Conservation (phyloP, 352 stramenopile species). For the Globisporangium takayamanum region DNA sequence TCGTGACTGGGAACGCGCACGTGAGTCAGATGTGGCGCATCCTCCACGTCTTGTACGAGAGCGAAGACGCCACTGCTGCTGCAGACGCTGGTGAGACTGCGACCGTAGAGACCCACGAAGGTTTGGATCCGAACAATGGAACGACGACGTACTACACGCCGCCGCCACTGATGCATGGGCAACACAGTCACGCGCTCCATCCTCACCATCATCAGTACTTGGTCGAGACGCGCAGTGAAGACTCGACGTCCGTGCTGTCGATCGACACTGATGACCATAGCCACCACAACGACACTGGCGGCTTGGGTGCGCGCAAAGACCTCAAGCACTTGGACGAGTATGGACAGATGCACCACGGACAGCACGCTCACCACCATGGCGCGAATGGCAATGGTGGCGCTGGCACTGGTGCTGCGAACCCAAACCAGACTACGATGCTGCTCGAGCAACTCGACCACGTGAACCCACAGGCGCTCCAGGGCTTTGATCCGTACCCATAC, state of each 20-base stretch:
- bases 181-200: neutral
- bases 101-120: neutral
- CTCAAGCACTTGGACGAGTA: constrained; percentile 13
- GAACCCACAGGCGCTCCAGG: constrained; percentile 84
- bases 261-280: constrained; percentile 18
- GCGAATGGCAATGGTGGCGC: neutral
- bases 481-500: constrained; percentile 81
- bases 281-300: constrained; percentile 12
- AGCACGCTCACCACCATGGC: neutral
- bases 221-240: constrained; percentile 11
- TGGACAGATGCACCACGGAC: neutral
- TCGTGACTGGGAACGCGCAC: constrained; percentile 65
- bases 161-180: constrained; percentile 2
- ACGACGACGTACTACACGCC: constrained; percentile 7
- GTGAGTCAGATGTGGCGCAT: constrained; percentile 86
- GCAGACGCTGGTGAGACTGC: constrained; percentile 6
- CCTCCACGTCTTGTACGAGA: constrained; percentile 64
- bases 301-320: constrained; percentile 6
- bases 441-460: constrained; percentile 82
- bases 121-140: neutral
- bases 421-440: constrained; percentile 69
- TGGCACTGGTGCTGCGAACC: constrained; percentile 16
- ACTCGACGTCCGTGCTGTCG: constrained; percentile 14
- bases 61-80: constrained; percentile 16
- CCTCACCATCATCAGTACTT: constrained; percentile 12